Base-by-base conservation (phyloP, 805 yeast species). In the Starmerella powellii region DNA sequence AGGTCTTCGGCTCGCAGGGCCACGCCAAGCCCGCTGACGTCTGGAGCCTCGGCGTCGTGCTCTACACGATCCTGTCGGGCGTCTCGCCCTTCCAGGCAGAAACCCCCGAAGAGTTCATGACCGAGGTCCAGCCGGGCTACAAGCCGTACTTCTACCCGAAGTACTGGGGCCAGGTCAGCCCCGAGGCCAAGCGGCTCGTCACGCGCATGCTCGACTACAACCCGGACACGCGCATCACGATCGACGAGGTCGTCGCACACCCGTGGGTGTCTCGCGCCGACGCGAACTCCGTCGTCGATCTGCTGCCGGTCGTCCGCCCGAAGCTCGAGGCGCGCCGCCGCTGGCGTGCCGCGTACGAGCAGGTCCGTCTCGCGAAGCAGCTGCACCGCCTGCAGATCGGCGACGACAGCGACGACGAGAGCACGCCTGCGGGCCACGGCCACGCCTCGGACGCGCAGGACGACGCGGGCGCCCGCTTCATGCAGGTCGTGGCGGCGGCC, bases 11-110 rank as follows among this genome's bases (percentile, higher is more conserved):
- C 32, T 77, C 81, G 13, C 66, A 69, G 31, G 97, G 95, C 8
- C 96, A 88, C 62, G 94, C 95, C 31, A 84, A 82, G 55, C 88
- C 95, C 1, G 88, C 95, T 63, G 98, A 88, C 60, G 73, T 88
- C 42, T 88, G 98, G 98, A 81, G 94, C 1, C 58, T 88, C 31
- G 98, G 98, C 28, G 94, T 88, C 8, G 84, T 88, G 34, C 75
- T 95, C 0, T 91, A 85, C 61, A 87, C 96, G 0, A 64, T 87
- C 35, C 67, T 88, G 34, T 85, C 91, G 52, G 98, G 98, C 0
- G 85, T 86, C 58, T 80, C 94, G 5, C 95, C 97, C 3, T 85
- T 88, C 61, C 65, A 87, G 38, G 76, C 95, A 0, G 95, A 87
- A 56, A 78, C 74, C 36, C 84, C 81, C 1, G 72, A 70, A 41